Conservation (phyloP, 192 early-diverging fungal genomes). For the Backusella tarrabulga region DNA sequence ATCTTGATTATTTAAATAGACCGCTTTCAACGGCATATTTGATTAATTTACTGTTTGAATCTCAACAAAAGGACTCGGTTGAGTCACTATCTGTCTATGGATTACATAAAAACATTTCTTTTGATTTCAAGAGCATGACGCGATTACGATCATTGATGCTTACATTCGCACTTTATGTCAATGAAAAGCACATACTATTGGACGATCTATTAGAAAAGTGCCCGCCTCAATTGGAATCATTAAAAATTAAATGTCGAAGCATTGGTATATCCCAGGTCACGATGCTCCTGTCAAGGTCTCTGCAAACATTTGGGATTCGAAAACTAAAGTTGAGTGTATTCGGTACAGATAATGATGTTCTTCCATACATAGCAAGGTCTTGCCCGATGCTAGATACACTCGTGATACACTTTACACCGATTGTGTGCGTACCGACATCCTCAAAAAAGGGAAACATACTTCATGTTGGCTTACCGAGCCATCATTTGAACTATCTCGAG, state of each 20-base stretch:
- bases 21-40: background rate
- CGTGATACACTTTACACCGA: background rate
- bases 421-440: background rate
- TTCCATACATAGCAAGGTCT: background rate
- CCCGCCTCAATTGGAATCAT: background rate
- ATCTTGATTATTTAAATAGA: background rate
- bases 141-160: background rate
- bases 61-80: background rate
- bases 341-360: background rate
- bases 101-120: background rate
- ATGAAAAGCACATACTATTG: background rate
- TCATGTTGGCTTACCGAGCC: background rate
- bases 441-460: background rate
- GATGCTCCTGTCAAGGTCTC: background rate
- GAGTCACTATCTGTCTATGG: background rate
- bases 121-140: background rate
- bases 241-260: background rate
- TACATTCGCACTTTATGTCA: background rate
- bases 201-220: background rate
- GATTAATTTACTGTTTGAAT: background rate
- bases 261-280: background rate
- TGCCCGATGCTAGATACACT: background rate
- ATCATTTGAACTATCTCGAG: background rate
- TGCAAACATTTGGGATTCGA: background rate
- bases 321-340: background rate